phyloP scores from a whole-genome alignment of 2,329 filamentous ascomycete genomes.

The Fusarium luffae region DNA sequence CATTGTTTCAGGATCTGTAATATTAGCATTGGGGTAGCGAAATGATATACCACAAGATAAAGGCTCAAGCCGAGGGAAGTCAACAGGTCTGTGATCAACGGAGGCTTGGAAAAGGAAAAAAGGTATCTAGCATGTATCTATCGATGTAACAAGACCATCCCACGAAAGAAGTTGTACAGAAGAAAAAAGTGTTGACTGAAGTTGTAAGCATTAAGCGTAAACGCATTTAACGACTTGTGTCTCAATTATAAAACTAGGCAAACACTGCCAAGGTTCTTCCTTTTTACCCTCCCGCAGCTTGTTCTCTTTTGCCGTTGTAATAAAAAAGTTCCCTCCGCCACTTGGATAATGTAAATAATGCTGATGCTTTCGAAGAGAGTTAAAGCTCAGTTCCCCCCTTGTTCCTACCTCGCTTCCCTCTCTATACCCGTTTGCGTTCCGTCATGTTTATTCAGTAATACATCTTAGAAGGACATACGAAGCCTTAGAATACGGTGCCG shows the following conservation, averaged over 20 bases:
- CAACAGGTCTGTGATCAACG: neutral
- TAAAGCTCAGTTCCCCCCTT: conserved; percentile 18
- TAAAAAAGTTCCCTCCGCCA: neutral
- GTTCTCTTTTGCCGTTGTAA: conserved; percentile 21
- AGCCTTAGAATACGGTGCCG: conserved; percentile 86
- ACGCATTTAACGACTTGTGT: conserved; percentile 34
- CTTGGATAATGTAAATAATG: conserved; percentile 37
- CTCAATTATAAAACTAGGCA: conserved; percentile 41
- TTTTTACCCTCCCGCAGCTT: conserved; percentile 32
- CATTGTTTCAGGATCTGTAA: conserved; percentile 28
- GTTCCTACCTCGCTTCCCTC: conserved; percentile 9
- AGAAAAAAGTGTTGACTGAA: neutral
- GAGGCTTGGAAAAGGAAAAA: conserved; percentile 17
- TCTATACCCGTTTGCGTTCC: conserved; percentile 36
- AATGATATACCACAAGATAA: conserved; percentile 21
- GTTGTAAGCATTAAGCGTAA: conserved; percentile 15
- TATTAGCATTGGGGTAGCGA: conserved; percentile 36
- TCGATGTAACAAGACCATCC: conserved; percentile 31
- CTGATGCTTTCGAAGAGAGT: conserved; percentile 36
- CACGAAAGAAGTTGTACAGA: neutral
- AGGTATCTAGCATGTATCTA: conserved; percentile 27
- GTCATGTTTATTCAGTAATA: conserved; percentile 40
- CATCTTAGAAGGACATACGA: conserved; percentile 21
- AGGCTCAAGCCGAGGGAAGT: neutral
- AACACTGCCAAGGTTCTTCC: conserved; percentile 26